These are phyloP conservation scores for Rhynchosporium secalis DNA, from an alignment of 2,329 filamentous ascomycete species.

Conservation along the genomic window DNA sequence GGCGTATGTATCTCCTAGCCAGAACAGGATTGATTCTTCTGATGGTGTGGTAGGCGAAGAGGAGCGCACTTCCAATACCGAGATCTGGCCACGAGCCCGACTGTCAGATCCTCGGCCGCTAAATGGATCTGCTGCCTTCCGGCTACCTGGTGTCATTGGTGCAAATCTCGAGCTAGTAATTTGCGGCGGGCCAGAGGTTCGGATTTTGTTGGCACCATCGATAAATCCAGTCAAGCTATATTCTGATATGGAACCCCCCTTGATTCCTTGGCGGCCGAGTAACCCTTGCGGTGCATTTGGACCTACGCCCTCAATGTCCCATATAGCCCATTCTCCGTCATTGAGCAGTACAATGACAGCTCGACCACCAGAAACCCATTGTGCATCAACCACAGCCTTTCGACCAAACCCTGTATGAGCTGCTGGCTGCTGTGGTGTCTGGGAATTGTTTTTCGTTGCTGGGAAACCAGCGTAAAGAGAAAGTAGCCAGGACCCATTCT, in stretches of 20 bases:
- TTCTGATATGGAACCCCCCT: conserved; percentile 57
- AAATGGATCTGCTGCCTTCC: conserved; percentile 41
- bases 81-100: conserved; percentile 35
- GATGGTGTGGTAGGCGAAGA: conserved; percentile 31
- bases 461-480: conserved; percentile 53
- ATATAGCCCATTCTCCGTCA: conserved; percentile 68
- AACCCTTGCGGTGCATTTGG: conserved; percentile 50
- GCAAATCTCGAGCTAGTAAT: conserved; percentile 52
- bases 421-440: conserved; percentile 49
- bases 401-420: conserved; percentile 49
- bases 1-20: conserved; percentile 38
- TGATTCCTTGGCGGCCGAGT: conserved; percentile 42
- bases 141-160: conserved; percentile 64
- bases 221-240: conserved; percentile 61
- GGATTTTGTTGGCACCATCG: conserved; percentile 50
- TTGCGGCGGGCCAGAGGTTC: conserved; percentile 30
- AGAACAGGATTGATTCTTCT: conserved; percentile 40
- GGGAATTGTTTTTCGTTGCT: conserved; percentile 28
- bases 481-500: conserved; percentile 63
- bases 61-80: conserved; percentile 34
- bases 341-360: conserved; percentile 59
- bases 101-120: conserved; percentile 22
- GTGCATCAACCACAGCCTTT: conserved; percentile 62
- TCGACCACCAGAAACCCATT: conserved; percentile 61
- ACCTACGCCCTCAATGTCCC: conserved; percentile 62